A percentile compares a stretch with the other conserved stretches of the same genome.
These are phyloP conservation scores for Cetradonia linearis DNA, from an alignment of 495 filamentous ascomycete genomes.

Conservation along the genomic window DNA sequence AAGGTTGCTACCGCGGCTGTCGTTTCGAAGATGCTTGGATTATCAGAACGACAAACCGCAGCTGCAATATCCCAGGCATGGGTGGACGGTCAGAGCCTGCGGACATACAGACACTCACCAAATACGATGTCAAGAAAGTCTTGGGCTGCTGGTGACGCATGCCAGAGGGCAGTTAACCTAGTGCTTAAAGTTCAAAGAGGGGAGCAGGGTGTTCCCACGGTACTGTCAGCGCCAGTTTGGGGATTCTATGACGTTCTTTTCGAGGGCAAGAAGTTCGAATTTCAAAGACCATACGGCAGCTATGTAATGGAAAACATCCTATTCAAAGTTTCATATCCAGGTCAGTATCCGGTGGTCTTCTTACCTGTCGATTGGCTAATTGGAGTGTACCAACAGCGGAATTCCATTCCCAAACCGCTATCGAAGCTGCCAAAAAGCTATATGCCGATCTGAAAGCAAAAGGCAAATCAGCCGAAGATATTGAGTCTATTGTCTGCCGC, in stretches of 20 bases:
- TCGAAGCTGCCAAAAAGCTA: conserved; percentile 84
- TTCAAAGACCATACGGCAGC: conserved; percentile 91
- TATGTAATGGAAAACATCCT: conserved; percentile 99
- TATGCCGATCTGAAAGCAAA: conserved; percentile 67
- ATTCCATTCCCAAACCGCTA: conserved; percentile 98
- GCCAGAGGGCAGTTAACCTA: conserved; percentile 91
- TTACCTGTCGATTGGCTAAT: not conserved
- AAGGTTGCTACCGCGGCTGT: conserved; percentile 96
- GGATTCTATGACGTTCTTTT: conserved; percentile 98
- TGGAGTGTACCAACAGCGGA: conserved; percentile 49
- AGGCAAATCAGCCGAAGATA: conserved; percentile 90
- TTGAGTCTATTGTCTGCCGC: conserved; percentile 83
- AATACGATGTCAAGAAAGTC: conserved; percentile 99
- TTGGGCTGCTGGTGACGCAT: conserved; percentile 97
- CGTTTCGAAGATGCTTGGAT: conserved; percentile 84
- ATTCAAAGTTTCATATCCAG: conserved; percentile 97
- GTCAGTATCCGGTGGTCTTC: conserved; percentile 36
- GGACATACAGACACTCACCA: conserved; percentile 91
- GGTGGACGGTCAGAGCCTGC: conserved; percentile 91
- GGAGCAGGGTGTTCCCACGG: conserved; percentile 81
- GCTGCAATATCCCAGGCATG: conserved; percentile 95
- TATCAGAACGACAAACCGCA: conserved; percentile 80
- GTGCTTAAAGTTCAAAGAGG: conserved; percentile 88
- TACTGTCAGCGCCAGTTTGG: conserved; percentile 88
- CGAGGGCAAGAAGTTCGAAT: conserved; percentile 88